Evolutionary conservation across 345 rosid species (phyloP), one percentile per base, ranked within the genome.

Genomic region (Rubroshorea leprosula): DNA sequence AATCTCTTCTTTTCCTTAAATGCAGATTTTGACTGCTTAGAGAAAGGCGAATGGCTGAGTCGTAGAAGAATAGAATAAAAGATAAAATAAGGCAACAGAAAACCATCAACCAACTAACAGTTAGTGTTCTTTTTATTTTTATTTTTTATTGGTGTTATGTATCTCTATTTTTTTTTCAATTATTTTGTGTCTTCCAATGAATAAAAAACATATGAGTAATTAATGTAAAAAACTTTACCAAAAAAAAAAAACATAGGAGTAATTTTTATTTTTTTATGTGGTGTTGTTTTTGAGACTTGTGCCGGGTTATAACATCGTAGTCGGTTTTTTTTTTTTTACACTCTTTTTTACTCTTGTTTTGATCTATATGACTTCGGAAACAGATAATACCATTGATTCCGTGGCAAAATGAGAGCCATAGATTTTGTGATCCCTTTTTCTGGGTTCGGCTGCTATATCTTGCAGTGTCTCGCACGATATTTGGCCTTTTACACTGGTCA

Each of bases 401-500:
- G 50, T 23, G 17, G 22, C 66, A 57, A 41, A 82, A 80, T 76
- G 76, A 55, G 58, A 59, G 76, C 97, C 97, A 69, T 77, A 82
- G 84, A 80, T 77, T n/a, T 84, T 74, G 53, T 82, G 56, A 83
- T 86, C 89, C 23, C 12, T 10, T 35, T 29, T 61, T 63, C 6
- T 46, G n/a, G n/a, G n/a, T 51, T 16, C 22, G 69, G 45, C 23
- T 58, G 18, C 64, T 69, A 59, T 71, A 60, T 72, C 62, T 63
- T 57, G 17, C 1, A 26, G 46, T 54, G 49, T 56, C 83, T 68
- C 60, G 50, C 9, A 18, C 12, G 21, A 5, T 11, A 44, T 49
- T 62, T 35, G 7, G 41, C 41, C 12, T 35, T 35, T 35, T 35
- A 1, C 9, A 1, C 9, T 61, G 29, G 50, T 41, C 23, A 27